Evolutionary conservation across 1,284 basidiomycete species (phyloP).

Genomic region (Leccinum cinnamomeum): DNA sequence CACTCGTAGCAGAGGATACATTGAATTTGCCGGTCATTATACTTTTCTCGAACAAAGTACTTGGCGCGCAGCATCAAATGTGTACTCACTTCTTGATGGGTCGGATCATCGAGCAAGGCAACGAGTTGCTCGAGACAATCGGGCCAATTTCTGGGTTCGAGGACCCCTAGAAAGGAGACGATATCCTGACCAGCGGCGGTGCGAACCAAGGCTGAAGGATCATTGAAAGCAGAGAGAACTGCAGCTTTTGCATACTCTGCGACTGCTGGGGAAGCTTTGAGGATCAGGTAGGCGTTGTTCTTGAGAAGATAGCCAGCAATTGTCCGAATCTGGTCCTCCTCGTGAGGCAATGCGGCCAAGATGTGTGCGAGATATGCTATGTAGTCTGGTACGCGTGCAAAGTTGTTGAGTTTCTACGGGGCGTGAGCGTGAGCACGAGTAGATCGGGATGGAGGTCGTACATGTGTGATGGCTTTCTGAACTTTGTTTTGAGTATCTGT

Average conservation of each 20-base stretch:
- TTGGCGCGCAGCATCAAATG: not conserved
- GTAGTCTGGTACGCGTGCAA: slow-evolving; percentile 90
- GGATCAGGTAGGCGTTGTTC: slow-evolving; percentile 83
- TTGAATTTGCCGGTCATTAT: slow-evolving; percentile 2
- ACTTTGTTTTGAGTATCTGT: slow-evolving; percentile 71
- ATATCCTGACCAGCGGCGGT: slow-evolving; percentile 92
- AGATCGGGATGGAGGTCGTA: slow-evolving; percentile 39
- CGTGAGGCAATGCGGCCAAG: slow-evolving; percentile 75
- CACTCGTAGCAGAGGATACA: slow-evolving; percentile 4
- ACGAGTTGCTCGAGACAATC: slow-evolving; percentile 87
- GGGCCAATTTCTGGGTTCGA: slow-evolving; percentile 90
- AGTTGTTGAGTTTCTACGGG: slow-evolving; percentile 81
- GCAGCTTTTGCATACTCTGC: slow-evolving; percentile 80
- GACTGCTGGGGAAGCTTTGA: slow-evolving; percentile 65
- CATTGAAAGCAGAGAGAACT: slow-evolving; percentile 79
- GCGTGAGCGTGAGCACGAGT: slow-evolving; percentile 26
- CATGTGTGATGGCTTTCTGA: slow-evolving; percentile 76
- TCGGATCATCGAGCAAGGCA: slow-evolving; percentile 73
- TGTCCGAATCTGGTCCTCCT: slow-evolving; percentile 89
- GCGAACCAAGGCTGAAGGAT: slow-evolving; percentile 81
- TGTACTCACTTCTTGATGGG: slow-evolving; percentile 79
- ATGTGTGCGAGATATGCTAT: slow-evolving; percentile 97
- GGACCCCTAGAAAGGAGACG: slow-evolving; percentile 79
- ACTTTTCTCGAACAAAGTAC: slow-evolving; percentile 5
- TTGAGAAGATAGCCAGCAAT: slow-evolving; percentile 97